Evolutionary conservation across 768 basidiomycete species (phyloP).

Genomic region (Lactarius psammicola): DNA sequence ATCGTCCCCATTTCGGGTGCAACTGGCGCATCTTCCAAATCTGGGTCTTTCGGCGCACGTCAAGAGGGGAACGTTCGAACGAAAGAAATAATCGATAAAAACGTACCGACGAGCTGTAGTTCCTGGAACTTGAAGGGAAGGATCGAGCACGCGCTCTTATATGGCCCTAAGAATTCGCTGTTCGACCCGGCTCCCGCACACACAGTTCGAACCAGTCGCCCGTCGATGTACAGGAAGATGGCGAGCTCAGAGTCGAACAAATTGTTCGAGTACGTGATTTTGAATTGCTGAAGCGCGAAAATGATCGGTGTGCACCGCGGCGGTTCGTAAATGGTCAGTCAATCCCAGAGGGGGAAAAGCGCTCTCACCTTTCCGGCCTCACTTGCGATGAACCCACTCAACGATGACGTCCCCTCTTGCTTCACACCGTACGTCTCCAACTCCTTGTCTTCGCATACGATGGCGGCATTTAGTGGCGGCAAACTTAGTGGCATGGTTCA

Average conservation of each 20-base stretch:
- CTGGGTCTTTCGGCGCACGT: constrained; percentile 10
- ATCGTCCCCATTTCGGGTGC: constrained; percentile 17
- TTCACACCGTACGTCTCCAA: constrained; percentile 2
- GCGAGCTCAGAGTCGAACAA: neutral
- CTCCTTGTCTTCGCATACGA: constrained; percentile 13
- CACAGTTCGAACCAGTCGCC: neutral
- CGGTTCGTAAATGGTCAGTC: no score
- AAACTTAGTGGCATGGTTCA: constrained; percentile 14
- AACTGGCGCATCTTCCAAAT: constrained; percentile 16
- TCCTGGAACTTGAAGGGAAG: constrained; percentile 23
- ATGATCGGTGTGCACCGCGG: neutral
- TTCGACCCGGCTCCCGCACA: neutral
- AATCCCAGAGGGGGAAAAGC: no score
- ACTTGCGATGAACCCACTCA: constrained; percentile 15
- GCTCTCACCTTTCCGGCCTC: constrained; percentile 18
- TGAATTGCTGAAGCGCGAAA: constrained; percentile 11
- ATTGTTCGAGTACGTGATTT: neutral
- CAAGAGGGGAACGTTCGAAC: neutral
- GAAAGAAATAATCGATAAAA: no score
- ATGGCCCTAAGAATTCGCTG: neutral
- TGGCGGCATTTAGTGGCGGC: neutral
- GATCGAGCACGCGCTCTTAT: neutral
- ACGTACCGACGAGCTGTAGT: constrained; percentile 21
- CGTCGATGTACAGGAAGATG: constrained; percentile 6
- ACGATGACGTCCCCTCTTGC: neutral